phyloP scores from a whole-genome alignment of 2,329 filamentous ascomycete species.

The Pestalotiopsis sp. region DNA sequence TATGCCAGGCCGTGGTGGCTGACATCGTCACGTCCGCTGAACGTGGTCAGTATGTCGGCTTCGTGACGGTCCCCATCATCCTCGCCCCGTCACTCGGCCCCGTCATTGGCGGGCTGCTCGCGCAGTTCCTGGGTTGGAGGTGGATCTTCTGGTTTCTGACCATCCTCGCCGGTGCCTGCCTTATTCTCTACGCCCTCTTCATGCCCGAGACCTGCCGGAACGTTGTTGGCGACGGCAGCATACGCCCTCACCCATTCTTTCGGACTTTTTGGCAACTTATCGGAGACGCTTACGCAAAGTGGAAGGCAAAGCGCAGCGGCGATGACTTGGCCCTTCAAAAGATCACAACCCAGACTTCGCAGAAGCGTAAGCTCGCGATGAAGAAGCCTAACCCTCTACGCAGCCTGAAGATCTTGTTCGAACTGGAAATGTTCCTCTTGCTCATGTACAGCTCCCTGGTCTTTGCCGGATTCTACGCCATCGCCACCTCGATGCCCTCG shows the following conservation, averaged over 20 bases:
- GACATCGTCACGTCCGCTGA: conserved; percentile 61
- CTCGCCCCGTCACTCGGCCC: conserved; percentile 46
- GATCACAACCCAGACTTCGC: conserved; percentile 18
- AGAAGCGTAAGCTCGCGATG: conserved; percentile 20
- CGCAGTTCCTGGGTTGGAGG: conserved; percentile 37
- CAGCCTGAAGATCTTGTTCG: conserved; percentile 36
- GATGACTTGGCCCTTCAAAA: conserved; percentile 16
- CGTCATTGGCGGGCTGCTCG: conserved; percentile 55
- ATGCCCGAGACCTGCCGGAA: conserved; percentile 45
- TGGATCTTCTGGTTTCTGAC: conserved; percentile 29
- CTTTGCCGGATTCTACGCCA: conserved; percentile 38
- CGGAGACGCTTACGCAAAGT: conserved; percentile 17
- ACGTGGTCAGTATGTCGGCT: conserved; percentile 56
- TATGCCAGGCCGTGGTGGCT: conserved; percentile 55
- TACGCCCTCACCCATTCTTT: conserved; percentile 34
- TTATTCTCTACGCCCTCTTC: conserved; percentile 18
- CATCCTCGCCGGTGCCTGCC: conserved; percentile 22
- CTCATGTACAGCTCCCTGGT: conserved; percentile 35
- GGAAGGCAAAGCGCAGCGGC: not conserved
- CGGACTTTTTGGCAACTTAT: conserved; percentile 29
- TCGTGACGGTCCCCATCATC: conserved; percentile 45
- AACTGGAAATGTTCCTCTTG: conserved; percentile 39
- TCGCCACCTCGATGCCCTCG: conserved; percentile 33
- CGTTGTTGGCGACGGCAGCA: conserved; percentile 47
- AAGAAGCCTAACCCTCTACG: conserved; percentile 35